Evolutionary conservation across 1,284 basidiomycete species (phyloP).

Genomic region (Hymenochaete sp.): DNA sequence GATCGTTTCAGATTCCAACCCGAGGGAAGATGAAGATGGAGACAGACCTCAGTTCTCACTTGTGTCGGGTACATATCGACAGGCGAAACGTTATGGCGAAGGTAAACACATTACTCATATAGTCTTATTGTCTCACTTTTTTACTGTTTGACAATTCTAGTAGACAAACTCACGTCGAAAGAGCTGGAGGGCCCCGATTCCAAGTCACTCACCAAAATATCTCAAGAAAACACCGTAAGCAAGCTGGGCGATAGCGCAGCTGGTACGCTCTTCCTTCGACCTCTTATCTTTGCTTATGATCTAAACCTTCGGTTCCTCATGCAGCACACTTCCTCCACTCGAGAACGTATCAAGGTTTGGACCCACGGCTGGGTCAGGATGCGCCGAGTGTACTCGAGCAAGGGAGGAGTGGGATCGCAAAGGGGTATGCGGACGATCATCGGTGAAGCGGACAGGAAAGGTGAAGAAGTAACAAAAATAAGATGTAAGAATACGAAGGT

Average conservation of each 20-base stretch:
- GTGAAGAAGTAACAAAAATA: background rate
- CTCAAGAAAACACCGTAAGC: slow-evolving; percentile 51
- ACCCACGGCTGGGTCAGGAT: slow-evolving; percentile 72
- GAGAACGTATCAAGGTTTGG: slow-evolving; percentile 79
- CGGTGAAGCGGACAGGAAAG: background rate
- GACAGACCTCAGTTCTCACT: slow-evolving; percentile 82
- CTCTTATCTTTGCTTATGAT: background rate
- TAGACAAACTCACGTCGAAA: background rate
- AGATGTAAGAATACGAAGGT: no score
- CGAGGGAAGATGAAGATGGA: slow-evolving; percentile 32
- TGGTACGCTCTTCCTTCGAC: slow-evolving; percentile 33
- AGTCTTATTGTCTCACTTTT: background rate
- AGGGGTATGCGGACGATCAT: slow-evolving; percentile 61
- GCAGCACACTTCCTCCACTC: slow-evolving; percentile 59
- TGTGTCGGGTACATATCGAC: slow-evolving; percentile 79
- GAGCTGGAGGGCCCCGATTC: background rate
- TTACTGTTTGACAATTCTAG: background rate
- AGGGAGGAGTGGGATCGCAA: slow-evolving; percentile 83
- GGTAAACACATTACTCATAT: slow-evolving; percentile 7
- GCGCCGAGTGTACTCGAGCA: slow-evolving; percentile 78
- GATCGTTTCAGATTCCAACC: background rate
- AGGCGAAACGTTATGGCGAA: slow-evolving; percentile 57
- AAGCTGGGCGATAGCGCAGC: slow-evolving; percentile 62
- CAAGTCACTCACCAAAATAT: slow-evolving; percentile 45
- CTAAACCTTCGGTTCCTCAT: slow-evolving; percentile 5